Evolutionary conservation across 305 asterid species (phyloP).

Genomic region (Fraxinus albicans): DNA sequence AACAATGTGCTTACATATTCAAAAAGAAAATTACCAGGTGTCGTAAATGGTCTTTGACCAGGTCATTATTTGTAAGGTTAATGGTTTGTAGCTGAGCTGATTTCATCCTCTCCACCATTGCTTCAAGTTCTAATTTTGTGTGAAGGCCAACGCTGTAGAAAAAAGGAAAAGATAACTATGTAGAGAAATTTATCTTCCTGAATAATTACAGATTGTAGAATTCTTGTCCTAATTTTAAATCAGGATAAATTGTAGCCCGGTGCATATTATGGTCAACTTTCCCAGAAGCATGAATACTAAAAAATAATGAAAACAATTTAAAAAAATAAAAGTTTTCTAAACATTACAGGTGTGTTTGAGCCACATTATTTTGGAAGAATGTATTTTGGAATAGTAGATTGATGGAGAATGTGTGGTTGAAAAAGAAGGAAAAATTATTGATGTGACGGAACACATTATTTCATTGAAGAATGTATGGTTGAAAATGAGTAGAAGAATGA

Average conservation of each 20-base stretch:
- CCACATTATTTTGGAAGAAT: too few relatives aligned
- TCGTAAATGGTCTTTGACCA: constrained; percentile 93
- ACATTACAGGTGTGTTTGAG: too few relatives aligned
- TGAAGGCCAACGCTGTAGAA: constrained; percentile 88
- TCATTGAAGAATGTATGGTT: too few relatives aligned
- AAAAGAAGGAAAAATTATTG: too few relatives aligned
- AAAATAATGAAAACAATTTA: not conserved
- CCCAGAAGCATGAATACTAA: not conserved
- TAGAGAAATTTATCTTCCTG: not conserved
- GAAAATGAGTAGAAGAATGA: too few relatives aligned
- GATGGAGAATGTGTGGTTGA: too few relatives aligned
- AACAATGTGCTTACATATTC: not conserved
- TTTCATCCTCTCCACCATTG: constrained; percentile 69
- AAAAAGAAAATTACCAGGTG: constrained; percentile 62
- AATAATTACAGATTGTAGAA: not conserved
- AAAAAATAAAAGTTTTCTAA: not conserved
- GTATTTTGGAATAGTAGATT: too few relatives aligned
- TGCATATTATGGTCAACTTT: not conserved
- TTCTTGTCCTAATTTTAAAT: not conserved
- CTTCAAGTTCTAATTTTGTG: constrained; percentile 69
- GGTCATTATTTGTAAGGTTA: constrained; percentile 78
- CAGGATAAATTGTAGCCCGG: not conserved
- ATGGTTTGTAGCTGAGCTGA: constrained; percentile 61
- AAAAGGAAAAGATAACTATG: not conserved
- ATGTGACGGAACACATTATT: too few relatives aligned